Evolutionary conservation across 768 basidiomycete genomes (phyloP).

Genomic region (Mycena filopes): DNA sequence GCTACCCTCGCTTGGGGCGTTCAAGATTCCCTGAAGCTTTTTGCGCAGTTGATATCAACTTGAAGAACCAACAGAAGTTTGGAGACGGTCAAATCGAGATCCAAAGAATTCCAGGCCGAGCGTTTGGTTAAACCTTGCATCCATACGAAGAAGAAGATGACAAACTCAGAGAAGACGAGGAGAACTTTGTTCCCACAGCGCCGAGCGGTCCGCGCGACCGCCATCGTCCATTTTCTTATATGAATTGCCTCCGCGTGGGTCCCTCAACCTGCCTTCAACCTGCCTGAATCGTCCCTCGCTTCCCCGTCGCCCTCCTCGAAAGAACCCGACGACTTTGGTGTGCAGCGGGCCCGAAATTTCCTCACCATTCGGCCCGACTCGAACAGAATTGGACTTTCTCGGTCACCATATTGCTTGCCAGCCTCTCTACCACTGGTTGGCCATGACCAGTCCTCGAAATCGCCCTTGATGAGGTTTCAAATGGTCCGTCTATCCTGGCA

Average conservation of each 20-base stretch:
- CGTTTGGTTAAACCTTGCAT: neutral
- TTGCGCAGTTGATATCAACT: neutral
- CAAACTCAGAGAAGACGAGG: slow-evolving; percentile 18
- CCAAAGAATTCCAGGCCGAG: slow-evolving; percentile 1
- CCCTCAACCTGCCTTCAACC: slow-evolving; percentile 21
- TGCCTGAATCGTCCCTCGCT: slow-evolving; percentile 14
- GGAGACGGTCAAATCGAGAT: slow-evolving; percentile 2
- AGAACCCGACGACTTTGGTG: slow-evolving; percentile 1
- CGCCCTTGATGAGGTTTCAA: slow-evolving; percentile 7
- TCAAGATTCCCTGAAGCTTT: too few relatives aligned
- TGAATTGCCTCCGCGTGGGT: slow-evolving; percentile 24
- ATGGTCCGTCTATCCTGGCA: slow-evolving; percentile 14
- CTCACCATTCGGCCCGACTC: slow-evolving; percentile 10
- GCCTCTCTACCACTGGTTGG: neutral
- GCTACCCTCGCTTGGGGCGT: too few relatives aligned
- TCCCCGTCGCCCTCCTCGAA: neutral
- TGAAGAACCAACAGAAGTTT: slow-evolving; percentile 1
- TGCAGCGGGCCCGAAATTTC: slow-evolving; percentile 12
- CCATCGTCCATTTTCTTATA: neutral
- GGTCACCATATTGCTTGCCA: slow-evolving; percentile 14
- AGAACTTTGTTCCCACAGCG: slow-evolving; percentile 11
- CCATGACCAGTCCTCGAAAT: neutral
- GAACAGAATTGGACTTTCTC: neutral
- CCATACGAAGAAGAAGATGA: slow-evolving; percentile 12
- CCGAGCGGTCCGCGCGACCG: neutral